Percentiles rank a stretch among this genome's conserved stretches.
phyloP scores from a whole-genome alignment of 2,329 filamentous ascomycete genomes.

The Geoglossum cookeanum region DNA sequence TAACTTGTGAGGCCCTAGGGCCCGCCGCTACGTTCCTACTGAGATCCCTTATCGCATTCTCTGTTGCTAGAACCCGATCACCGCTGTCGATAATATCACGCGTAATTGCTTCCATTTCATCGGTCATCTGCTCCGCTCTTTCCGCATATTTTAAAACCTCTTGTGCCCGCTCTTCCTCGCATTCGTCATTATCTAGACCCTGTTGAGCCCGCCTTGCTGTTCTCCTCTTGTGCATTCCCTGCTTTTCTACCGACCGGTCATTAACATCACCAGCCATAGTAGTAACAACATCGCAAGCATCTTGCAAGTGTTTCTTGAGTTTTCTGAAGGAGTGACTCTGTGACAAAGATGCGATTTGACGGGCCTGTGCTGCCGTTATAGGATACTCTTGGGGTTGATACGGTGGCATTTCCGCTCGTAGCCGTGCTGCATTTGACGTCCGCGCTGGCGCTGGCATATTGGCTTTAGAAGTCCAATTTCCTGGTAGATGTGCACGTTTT shows the following conservation, averaged over 20 bases:
- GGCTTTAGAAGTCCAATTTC: background rate
- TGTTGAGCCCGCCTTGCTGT: slow-evolving; percentile 14
- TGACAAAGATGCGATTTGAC: slow-evolving; percentile 26
- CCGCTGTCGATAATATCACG: slow-evolving; percentile 38
- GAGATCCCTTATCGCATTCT: slow-evolving; percentile 25
- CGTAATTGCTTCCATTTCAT: slow-evolving; percentile 36
- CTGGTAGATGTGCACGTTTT: background rate
- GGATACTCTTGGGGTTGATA: slow-evolving; percentile 35
- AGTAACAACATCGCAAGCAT: slow-evolving; percentile 28
- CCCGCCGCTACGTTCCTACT: slow-evolving; percentile 11
- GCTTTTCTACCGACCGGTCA: slow-evolving; percentile 28
- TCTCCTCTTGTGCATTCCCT: slow-evolving; percentile 19
- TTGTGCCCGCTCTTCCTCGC: slow-evolving; percentile 19
- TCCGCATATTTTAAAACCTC: slow-evolving; percentile 22
- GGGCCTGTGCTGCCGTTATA: slow-evolving; percentile 28
- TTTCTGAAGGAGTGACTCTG: slow-evolving; percentile 22
- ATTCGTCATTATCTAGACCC: slow-evolving; percentile 5
- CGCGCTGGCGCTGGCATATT: background rate
- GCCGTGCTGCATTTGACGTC: background rate
- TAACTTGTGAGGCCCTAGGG: slow-evolving; percentile 16
- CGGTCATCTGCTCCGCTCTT: slow-evolving; percentile 32
- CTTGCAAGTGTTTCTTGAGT: slow-evolving; percentile 29
- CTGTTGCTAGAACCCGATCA: slow-evolving; percentile 25
- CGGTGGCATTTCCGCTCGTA: slow-evolving; percentile 18
- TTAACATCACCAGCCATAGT: slow-evolving; percentile 34